Conservation (phyloP, 352 stramenopile species). For the Globisporangium viniferum region DNA sequence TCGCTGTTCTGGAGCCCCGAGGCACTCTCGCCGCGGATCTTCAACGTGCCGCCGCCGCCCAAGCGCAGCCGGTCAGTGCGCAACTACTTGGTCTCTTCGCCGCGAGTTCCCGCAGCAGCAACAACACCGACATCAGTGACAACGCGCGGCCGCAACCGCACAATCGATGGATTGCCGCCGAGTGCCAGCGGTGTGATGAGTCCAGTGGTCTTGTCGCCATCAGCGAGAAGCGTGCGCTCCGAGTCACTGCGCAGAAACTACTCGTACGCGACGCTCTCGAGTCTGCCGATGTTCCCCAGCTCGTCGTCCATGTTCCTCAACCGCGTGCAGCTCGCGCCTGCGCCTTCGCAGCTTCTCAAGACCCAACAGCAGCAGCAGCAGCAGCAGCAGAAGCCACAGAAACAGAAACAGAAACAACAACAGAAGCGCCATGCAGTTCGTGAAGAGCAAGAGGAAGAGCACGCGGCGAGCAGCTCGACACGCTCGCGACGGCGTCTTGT, state of each 20-base stretch:
- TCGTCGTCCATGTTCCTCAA: constrained; percentile 17
- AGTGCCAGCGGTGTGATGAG: not conserved
- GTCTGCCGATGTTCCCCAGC: constrained; percentile 12
- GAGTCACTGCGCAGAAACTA: constrained; percentile 8
- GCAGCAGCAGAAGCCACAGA: not conserved
- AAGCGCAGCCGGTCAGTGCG: constrained; percentile 17
- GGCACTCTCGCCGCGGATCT: constrained; percentile 13
- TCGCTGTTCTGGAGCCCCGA: constrained; percentile 14
- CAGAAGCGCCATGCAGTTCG: not conserved
- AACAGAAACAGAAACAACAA: not conserved
- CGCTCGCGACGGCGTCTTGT: constrained; percentile 4
- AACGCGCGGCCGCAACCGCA: not conserved
- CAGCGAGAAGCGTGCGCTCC: constrained; percentile 10
- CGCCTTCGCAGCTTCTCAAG: constrained; percentile 6
- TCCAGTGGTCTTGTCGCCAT: not conserved
- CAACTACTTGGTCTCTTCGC: constrained; percentile 13
- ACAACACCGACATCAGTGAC: not conserved
- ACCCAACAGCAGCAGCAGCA: not conserved
- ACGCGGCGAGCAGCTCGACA: not conserved
- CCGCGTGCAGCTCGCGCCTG: constrained; percentile 10
- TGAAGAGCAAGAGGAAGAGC: not conserved
- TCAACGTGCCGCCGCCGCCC: not conserved
- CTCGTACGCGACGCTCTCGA: constrained; percentile 10
- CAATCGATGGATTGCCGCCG: not conserved
- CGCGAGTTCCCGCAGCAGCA: not conserved